Conservation (phyloP, 768 basidiomycete species). For the Rhodotorula taiwanensis region DNA sequence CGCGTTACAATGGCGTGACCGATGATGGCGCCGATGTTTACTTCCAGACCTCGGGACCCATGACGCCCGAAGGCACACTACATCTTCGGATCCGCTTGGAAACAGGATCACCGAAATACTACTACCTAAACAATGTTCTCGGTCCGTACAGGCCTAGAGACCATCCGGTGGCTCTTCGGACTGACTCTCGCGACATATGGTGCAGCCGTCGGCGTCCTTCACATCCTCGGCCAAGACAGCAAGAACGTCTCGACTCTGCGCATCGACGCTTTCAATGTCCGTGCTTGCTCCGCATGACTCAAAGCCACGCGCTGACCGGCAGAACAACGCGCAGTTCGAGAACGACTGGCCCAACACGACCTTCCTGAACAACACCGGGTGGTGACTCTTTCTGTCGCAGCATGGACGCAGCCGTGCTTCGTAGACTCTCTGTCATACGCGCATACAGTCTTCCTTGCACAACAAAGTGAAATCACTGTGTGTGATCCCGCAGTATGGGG, state of each 20-base stretch:
- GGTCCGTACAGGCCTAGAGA: too few relatives aligned
- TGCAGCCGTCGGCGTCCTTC: conserved; percentile 6
- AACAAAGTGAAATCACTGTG: too few relatives aligned
- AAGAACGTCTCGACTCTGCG: conserved; percentile 5
- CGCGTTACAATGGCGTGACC: conserved; percentile 14
- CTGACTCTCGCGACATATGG: too few relatives aligned
- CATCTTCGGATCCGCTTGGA: conserved; percentile 15
- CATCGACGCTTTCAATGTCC: conserved; percentile 6
- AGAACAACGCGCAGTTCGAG: not conserved
- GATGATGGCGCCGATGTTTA: conserved; percentile 14
- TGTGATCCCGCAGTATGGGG: too few relatives aligned
- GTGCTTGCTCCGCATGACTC: not conserved
- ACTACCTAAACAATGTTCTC: conserved; percentile 19
- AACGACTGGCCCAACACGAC: not conserved
- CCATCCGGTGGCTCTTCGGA: too few relatives aligned
- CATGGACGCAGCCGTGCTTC: too few relatives aligned
- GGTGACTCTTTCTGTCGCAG: too few relatives aligned
- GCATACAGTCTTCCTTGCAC: too few relatives aligned
- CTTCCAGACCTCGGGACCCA: conserved; percentile 13
- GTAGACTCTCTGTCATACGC: too few relatives aligned
- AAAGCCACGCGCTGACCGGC: not conserved
- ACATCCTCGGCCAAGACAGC: not conserved
- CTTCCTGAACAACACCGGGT: not conserved
- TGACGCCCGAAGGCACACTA: not conserved
- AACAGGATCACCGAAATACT: conserved; percentile 6